These are phyloP conservation scores for Trichoderma brevicompactum DNA, from an alignment of 2,329 filamentous ascomycete genomes.

Conservation along the genomic window DNA sequence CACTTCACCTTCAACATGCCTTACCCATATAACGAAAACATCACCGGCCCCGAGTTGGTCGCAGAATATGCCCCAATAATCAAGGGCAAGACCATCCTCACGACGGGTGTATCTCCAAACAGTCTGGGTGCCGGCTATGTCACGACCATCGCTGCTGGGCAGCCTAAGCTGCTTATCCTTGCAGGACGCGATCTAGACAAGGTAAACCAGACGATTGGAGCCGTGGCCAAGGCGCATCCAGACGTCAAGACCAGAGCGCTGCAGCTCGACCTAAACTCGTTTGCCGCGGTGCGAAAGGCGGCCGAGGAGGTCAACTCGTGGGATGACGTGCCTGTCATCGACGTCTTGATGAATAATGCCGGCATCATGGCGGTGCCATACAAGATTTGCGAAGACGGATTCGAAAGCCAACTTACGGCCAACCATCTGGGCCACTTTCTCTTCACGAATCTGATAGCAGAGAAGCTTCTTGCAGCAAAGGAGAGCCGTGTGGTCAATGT, in stretches of 20 bases:
- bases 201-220: conserved; percentile 44
- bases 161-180: conserved; percentile 50
- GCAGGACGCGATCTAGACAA: conserved; percentile 51
- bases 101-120: conserved; percentile 49
- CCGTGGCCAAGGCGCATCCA: conserved; percentile 41
- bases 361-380: conserved; percentile 47
- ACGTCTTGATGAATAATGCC: conserved; percentile 52
- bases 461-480: conserved; percentile 45
- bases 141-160: conserved; percentile 45
- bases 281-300: conserved; percentile 43
- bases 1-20: conserved; percentile 15
- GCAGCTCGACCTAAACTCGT: conserved; percentile 45
- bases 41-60: conserved; percentile 35
- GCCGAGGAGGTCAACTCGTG: conserved; percentile 41
- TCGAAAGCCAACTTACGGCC: conserved; percentile 50
- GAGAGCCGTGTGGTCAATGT: conserved; percentile 49
- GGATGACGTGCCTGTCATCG: conserved; percentile 37
- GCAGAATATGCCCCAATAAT: conserved; percentile 40
- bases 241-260: conserved; percentile 40
- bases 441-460: conserved; percentile 51
- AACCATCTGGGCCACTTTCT: conserved; percentile 55
- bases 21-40: conserved; percentile 5
- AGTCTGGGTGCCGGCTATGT: conserved; percentile 47
- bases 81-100: conserved; percentile 46
- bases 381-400: conserved; percentile 43